A percentile compares a stretch with the other conserved stretches of the same genome.
Conservation (phyloP, 495 filamentous ascomycete genomes). For the Terfezia claveryi region DNA sequence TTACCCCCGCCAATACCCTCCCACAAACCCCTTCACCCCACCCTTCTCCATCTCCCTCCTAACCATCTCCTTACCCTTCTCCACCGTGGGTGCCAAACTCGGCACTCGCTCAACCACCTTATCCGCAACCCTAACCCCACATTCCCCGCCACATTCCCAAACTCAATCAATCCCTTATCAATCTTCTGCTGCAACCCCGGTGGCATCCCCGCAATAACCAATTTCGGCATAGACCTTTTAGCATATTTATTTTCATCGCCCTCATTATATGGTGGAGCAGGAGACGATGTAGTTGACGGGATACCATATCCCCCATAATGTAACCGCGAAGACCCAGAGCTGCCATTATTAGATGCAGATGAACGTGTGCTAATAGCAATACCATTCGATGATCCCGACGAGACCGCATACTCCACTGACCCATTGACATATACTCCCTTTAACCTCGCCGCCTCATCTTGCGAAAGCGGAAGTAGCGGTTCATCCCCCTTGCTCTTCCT, state of each 20-base stretch:
- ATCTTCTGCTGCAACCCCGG: background rate
- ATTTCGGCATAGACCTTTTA: background rate
- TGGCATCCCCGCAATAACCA: background rate
- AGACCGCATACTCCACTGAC: background rate
- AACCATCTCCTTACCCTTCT: constrained; percentile 6
- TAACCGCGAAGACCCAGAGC: constrained; percentile 9
- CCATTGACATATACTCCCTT: background rate
- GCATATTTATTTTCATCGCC: background rate
- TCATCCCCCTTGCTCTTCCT: constrained; percentile 2
- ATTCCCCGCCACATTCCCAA: background rate
- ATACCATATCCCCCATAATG: constrained; percentile 11
- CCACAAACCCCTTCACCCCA: constrained; percentile 15
- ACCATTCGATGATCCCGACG: background rate
- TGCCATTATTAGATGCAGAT: constrained; percentile 1
- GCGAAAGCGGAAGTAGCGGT: constrained; percentile 6
- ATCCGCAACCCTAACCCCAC: background rate
- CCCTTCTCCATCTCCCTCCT: constrained; percentile 8
- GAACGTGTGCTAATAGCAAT: background rate
- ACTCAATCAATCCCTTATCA: background rate
- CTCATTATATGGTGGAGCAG: constrained; percentile 1
- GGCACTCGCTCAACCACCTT: constrained; percentile 5
- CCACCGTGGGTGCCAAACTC: background rate
- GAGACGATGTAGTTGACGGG: constrained; percentile 7
- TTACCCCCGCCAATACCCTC: background rate
- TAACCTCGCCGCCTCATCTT: constrained; percentile 4